These are phyloP conservation scores for Daedaleopsis sinensis DNA, from an alignment of 768 basidiomycete species.

Conservation along the genomic window DNA sequence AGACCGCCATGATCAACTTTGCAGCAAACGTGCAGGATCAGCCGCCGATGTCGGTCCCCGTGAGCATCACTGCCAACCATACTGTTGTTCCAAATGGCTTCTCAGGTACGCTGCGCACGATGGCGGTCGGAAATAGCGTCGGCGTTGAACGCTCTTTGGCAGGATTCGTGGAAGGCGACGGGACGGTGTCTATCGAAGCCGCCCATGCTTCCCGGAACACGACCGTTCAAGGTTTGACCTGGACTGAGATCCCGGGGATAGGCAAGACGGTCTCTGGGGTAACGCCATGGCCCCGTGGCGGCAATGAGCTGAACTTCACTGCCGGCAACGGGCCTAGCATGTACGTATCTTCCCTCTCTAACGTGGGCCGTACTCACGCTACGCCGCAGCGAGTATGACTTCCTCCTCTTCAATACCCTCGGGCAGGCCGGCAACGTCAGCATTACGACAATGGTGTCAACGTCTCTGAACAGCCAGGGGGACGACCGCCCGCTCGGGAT, in stretches of 20 bases:
- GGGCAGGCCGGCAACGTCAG: conserved; percentile 45
- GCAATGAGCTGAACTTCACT: conserved; percentile 56
- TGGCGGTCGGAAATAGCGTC: not conserved
- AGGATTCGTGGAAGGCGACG: conserved; percentile 66
- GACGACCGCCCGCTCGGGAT: conserved; percentile 52
- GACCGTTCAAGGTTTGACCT: conserved; percentile 53
- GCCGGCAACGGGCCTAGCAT: conserved; percentile 64
- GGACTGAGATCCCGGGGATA: conserved; percentile 62
- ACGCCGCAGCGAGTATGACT: conserved; percentile 59
- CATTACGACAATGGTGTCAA: conserved; percentile 51
- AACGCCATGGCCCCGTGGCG: conserved; percentile 57
- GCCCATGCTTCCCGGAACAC: conserved; percentile 54
- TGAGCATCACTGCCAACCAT: conserved; percentile 36
- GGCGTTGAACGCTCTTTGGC: not conserved
- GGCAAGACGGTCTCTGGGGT: conserved; percentile 64
- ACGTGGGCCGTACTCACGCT: not conserved
- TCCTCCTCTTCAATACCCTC: conserved; percentile 59
- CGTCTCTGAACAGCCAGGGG: conserved; percentile 56
- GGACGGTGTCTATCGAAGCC: conserved; percentile 68
- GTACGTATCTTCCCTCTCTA: conserved; percentile 36
- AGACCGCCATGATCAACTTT: conserved; percentile 47
- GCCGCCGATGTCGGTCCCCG: conserved; percentile 32
- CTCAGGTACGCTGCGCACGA: conserved; percentile 42
- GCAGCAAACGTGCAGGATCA: conserved; percentile 47
- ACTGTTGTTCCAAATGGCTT: conserved; percentile 44